Evolutionary conservation across 2,329 filamentous ascomycete species (phyloP).

Genomic region (Microdochium trichocladiopsis): DNA sequence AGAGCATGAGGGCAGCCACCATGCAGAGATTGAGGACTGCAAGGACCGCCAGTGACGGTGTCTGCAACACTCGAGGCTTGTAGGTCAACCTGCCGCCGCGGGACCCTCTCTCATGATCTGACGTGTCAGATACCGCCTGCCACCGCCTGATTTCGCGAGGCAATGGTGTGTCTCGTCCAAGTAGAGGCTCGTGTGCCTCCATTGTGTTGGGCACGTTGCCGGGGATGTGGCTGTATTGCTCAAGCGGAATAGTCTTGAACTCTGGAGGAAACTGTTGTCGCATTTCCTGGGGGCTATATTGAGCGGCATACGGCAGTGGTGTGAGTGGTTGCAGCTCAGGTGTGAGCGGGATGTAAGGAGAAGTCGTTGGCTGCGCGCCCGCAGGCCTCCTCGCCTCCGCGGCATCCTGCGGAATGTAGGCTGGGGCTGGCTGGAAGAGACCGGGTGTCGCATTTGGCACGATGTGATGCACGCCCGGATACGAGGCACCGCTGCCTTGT

Average conservation of each 20-base stretch:
- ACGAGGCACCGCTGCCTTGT: conserved; percentile 9
- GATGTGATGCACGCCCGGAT: not conserved
- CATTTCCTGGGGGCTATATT: not conserved
- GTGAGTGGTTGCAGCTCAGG: not conserved
- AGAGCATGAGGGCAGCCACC: conserved; percentile 65
- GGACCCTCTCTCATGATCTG: not conserved
- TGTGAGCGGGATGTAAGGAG: not conserved
- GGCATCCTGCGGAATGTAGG: not conserved
- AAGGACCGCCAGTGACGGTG: conserved; percentile 53
- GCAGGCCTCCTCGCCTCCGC: not conserved
- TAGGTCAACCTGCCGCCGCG: conserved; percentile 48
- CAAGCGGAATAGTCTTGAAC: not conserved
- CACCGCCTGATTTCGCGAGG: not conserved
- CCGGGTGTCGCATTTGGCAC: not conserved
- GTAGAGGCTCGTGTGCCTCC: not conserved
- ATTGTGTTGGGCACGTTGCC: not conserved
- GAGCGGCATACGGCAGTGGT: not conserved
- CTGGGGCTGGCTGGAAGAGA: conserved; percentile 5
- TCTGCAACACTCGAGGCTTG: conserved; percentile 64
- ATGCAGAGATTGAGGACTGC: conserved; percentile 60
- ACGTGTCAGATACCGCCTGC: not conserved
- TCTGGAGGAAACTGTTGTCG: not conserved
- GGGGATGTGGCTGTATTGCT: not conserved
- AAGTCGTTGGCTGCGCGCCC: not conserved
- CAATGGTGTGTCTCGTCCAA: not conserved